Base-by-base conservation (phyloP, 2,329 filamentous ascomycete species). In the Lachnellula occidentalis region DNA sequence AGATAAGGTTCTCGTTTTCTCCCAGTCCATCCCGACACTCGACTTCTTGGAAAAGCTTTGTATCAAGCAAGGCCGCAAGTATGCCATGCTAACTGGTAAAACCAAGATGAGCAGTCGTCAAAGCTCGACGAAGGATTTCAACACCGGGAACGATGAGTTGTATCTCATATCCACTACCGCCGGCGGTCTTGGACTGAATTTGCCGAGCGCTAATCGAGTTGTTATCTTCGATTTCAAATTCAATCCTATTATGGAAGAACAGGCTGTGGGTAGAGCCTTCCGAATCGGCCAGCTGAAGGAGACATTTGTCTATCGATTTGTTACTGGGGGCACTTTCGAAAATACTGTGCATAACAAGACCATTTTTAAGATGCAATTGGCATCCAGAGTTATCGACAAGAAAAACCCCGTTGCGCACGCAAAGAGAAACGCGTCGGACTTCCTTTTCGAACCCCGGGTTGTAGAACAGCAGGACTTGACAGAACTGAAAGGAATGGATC, bases 181-280 rank as follows among this genome's bases (percentile, higher is more conserved):
- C 8, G 92, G 91, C 21, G 90, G 90, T 0, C 74, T 91, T 1
- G 92, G 92, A 0, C 75, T 96, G 48, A 96, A 96, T 60, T 86
- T 96, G 12, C 81, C 82, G 41, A 85, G 87, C 1, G 92, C 92
- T 1, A 96, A 91, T 67, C 82, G 92, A 19, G 88, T 96, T 1
- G 80, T 96, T 19, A 86, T 96, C 19, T 87, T 95, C 53, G 92
- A 96, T 67, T 90, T 87, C 65, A 77, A 79, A 57, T 96, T 85
- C 72, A 94, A 92, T 59, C 92, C 92, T 0, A 79, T 84, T 5
- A 78, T 85, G 66, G 92, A 96, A 69, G 86, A 91, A 64, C 92
- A 96, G 71, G 92, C 92, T 1, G 82, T 96, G 49, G 92, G 90
- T 2, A 81, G 92, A 51, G 87, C 89, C 0, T 96, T 94, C 70